Conservation (phyloP, 306 rosid genomes). For the Ormosia semicastrata region DNA sequence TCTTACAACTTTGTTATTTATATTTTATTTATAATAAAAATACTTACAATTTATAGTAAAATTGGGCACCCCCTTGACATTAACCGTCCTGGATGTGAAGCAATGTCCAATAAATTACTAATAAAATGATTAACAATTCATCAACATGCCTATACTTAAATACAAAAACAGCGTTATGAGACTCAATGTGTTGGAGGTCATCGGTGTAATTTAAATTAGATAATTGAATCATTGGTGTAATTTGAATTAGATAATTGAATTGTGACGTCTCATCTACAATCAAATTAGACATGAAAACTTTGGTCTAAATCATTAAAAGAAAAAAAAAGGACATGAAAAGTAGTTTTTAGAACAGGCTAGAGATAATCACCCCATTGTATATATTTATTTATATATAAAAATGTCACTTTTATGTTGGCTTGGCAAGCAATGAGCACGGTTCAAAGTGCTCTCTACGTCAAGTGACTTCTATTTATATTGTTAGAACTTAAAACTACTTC, state of each 20-base stretch:
- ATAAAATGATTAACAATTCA: not conserved
- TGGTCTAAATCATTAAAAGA: not conserved
- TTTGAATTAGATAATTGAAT: too few relatives aligned
- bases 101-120: too few relatives aligned
- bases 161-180: too few relatives aligned
- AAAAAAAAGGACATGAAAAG: not conserved
- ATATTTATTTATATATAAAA: not conserved
- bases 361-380: not conserved
- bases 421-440: constrained; percentile 26
- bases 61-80: too few relatives aligned
- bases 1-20: too few relatives aligned
- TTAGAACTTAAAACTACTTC: not conserved
- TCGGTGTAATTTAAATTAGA: not conserved
- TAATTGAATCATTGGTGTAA: too few relatives aligned
- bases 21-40: too few relatives aligned
- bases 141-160: too few relatives aligned
- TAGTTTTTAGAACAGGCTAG: not conserved
- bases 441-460: constrained; percentile 33
- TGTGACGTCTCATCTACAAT: not conserved
- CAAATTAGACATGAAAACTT: not conserved
- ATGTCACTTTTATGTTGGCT: constrained; percentile 13
- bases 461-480: not conserved
- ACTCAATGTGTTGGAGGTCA: not conserved
- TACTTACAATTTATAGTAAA: too few relatives aligned
- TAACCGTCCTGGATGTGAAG: too few relatives aligned